Conservation (phyloP, 805 yeast species). For the Wickerhamiella hasegawae region DNA sequence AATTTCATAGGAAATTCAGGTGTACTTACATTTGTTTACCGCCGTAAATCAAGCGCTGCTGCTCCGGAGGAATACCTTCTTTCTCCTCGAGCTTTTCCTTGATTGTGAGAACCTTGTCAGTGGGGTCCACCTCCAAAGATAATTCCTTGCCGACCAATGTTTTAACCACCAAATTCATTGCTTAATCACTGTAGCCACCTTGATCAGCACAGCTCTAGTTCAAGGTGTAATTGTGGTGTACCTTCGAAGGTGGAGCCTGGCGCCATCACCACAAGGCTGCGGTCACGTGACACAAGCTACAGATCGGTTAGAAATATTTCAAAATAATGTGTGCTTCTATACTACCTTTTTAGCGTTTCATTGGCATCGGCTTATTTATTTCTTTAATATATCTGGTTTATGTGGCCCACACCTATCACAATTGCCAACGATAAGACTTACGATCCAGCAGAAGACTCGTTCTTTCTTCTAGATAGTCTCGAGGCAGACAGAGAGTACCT, state of each 20-base stretch:
- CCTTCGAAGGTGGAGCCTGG: too few species aligned
- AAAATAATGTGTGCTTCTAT: too few species aligned
- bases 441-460: constrained; percentile 92
- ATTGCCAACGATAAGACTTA: constrained; percentile 62
- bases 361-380: too few species aligned
- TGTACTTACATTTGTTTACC: constrained; percentile 72
- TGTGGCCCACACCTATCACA: constrained; percentile 67
- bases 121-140: constrained; percentile 18
- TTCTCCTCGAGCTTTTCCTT: constrained; percentile 89
- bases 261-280: too few species aligned
- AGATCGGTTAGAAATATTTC: too few species aligned
- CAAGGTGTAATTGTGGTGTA: too few species aligned
- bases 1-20: background rate
- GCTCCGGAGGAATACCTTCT: constrained; percentile 94
- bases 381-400: too few species aligned
- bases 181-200: too few species aligned
- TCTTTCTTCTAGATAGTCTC: constrained; percentile 61
- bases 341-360: too few species aligned
- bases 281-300: too few species aligned
- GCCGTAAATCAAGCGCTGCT: constrained; percentile 76
- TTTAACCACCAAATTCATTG: constrained; percentile 12
- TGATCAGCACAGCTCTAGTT: too few species aligned
- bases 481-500: constrained; percentile 39
- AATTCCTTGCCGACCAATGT: constrained; percentile 17
- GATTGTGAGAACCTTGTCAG: constrained; percentile 40